Percentiles rank a stretch among this genome's conserved stretches.
Evolutionary conservation across 1,139 yeast species (phyloP).

Genomic region (Kazachstania sp.): DNA sequence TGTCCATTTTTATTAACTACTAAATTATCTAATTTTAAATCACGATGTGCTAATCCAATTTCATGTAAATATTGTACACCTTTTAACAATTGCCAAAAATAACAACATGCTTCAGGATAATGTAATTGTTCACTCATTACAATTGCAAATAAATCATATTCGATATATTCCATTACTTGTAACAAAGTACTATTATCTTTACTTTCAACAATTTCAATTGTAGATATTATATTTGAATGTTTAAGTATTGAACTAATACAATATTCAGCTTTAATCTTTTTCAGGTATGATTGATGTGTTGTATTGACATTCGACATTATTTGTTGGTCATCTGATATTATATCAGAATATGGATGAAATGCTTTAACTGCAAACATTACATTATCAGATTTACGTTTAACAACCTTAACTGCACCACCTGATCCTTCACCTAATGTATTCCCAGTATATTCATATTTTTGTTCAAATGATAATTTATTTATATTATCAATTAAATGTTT

Average conservation of each 20-base stretch:
- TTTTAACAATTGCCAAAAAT: slow-evolving; percentile 70
- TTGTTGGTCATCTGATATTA: slow-evolving; percentile 38
- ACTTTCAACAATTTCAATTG: slow-evolving; percentile 54
- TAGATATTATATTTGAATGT: slow-evolving; percentile 85
- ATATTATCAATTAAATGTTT: background rate
- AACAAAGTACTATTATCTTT: slow-evolving; percentile 42
- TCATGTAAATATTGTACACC: slow-evolving; percentile 77
- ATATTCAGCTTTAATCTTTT: slow-evolving; percentile 89
- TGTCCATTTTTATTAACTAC: slow-evolving; percentile 78
- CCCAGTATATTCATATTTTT: slow-evolving; percentile 3
- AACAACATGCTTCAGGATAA: slow-evolving; percentile 70
- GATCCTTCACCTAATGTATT: slow-evolving; percentile 46
- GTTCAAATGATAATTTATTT: background rate
- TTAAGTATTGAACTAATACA: slow-evolving; percentile 92
- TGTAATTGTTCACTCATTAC: slow-evolving; percentile 91
- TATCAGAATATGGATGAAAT: slow-evolving; percentile 54
- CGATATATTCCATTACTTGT: slow-evolving; percentile 94
- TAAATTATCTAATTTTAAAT: slow-evolving; percentile 85
- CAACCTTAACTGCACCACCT: slow-evolving; percentile 83
- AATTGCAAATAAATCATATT: slow-evolving; percentile 85
- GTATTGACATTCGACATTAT: slow-evolving; percentile 49
- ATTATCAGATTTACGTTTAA: slow-evolving; percentile 64
- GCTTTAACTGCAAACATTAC: slow-evolving; percentile 89
- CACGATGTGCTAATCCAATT: slow-evolving; percentile 87
- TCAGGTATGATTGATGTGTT: slow-evolving; percentile 51